Conservation (phyloP, 2,329 filamentous ascomycete genomes). For the Colletotrichum sp. region DNA sequence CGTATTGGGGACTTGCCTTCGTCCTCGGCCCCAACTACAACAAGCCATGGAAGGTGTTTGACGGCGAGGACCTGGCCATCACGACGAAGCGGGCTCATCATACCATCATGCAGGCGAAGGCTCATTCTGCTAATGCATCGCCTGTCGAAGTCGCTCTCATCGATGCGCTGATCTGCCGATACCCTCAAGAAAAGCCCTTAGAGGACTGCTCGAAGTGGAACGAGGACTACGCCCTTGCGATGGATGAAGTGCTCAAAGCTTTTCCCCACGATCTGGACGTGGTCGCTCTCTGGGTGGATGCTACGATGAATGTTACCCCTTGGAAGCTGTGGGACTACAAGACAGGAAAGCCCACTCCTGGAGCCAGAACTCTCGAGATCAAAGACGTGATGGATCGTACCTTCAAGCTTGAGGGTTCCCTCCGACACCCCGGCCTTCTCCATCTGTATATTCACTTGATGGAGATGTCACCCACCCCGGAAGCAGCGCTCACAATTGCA, state of each 20-base stretch:
- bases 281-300: constrained; percentile 42
- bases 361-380: constrained; percentile 26
- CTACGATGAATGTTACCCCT: constrained; percentile 54
- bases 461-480: constrained; percentile 75
- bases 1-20: constrained; percentile 75
- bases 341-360: constrained; percentile 29
- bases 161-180: constrained; percentile 65
- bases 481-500: constrained; percentile 64
- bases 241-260: constrained; percentile 38
- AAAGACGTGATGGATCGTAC: constrained; percentile 46
- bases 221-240: constrained; percentile 53
- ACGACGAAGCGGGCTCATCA: constrained; percentile 53
- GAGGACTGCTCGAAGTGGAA: constrained; percentile 62
- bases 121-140: constrained; percentile 37
- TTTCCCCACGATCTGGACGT: constrained; percentile 46
- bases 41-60: constrained; percentile 78
- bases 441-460: constrained; percentile 81
- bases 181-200: constrained; percentile 56
- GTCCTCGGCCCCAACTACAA: constrained; percentile 77
- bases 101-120: constrained; percentile 50
- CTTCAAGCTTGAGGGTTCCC: constrained; percentile 51
- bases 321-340: constrained; percentile 49
- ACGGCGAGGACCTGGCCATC: constrained; percentile 59
- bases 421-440: constrained; percentile 70
- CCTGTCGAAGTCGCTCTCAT: constrained; percentile 68